Evolutionary conservation across 768 basidiomycete species (phyloP).

Genomic region (Mycena crocata): DNA sequence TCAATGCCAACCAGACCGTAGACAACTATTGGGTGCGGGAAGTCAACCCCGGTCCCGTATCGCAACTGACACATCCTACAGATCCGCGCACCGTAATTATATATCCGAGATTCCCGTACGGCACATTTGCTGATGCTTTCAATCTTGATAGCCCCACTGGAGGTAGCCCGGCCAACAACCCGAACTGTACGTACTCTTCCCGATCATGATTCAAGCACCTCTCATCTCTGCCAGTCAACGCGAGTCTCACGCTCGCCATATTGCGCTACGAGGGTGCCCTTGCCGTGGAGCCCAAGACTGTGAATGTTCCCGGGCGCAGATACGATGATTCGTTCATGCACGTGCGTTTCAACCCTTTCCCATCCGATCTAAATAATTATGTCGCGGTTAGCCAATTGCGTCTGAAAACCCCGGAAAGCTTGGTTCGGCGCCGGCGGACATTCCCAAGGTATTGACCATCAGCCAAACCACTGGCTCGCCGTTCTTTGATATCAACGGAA

Average conservation of each 20-base stretch:
- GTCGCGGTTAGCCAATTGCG: slow-evolving; percentile 33
- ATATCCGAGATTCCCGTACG: too few species aligned
- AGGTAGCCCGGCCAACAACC: slow-evolving; percentile 39
- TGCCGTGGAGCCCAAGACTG: slow-evolving; percentile 44
- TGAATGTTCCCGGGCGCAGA: slow-evolving; percentile 36
- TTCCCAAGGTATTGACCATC: slow-evolving; percentile 23
- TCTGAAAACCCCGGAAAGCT: slow-evolving; percentile 24
- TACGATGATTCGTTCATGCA: slow-evolving; percentile 45
- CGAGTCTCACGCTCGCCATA: slow-evolving; percentile 49
- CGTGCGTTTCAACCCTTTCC: too few species aligned
- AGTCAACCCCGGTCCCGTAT: too few species aligned
- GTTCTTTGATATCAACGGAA: slow-evolving; percentile 32
- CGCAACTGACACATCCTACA: not conserved
- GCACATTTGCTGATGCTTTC: too few species aligned
- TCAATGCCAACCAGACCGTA: slow-evolving; percentile 55
- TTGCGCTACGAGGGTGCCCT: slow-evolving; percentile 52
- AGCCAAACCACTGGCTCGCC: slow-evolving; percentile 29
- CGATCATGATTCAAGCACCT: not conserved
- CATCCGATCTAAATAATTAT: too few species aligned
- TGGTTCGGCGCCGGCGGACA: slow-evolving; percentile 28
- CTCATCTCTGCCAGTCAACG: slow-evolving; percentile 36
- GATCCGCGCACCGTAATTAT: slow-evolving; percentile 46
- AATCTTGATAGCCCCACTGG: slow-evolving; percentile 37
- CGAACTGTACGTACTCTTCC: slow-evolving; percentile 34
- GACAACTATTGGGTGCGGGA: slow-evolving; percentile 54